Base-by-base conservation (phyloP, 2,329 filamentous ascomycete species). In the Cytospora paraplurivora region DNA sequence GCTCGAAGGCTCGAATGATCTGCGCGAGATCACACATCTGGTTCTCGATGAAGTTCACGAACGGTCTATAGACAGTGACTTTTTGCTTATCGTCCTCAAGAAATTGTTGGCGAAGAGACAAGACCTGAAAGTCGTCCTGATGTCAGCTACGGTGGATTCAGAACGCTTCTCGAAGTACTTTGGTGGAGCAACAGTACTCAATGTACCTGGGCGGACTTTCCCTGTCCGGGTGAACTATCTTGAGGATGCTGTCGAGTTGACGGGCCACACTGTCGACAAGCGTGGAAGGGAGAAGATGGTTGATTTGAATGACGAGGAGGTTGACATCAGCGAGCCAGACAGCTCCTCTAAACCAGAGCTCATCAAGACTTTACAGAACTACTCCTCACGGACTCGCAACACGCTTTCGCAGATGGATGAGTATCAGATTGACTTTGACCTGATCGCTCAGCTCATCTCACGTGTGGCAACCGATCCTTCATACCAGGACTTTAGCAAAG, bases 41-140 rank as follows among this genome's bases (percentile, higher is more conserved):
- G 88, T 99, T 53, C 87, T 99, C n/a, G 95, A 99, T 72, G 95
- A 99, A 76, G 94, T 98, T 2, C 95, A 99, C 72, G 95, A 99
- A 75, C 88, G 94, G 66, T 91, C 92, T 13, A 98, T 99, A 69
- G 95, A 99, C 73, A 97, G 93, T 62, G 95, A 99, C 74, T 97
- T 99, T 74, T 81, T 99, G 38, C 82, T 99, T 17, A 95, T 99
- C 69, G 91, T 98, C 1, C 83, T 99, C 57, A 92, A 92, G 72
- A 90, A 93, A 67, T 80, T 99, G 4, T 84, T 97, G 78, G 75
- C 84, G 35, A 85, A 85, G 68, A 85, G 94, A 60, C 89, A 88
- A 66, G 91, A 96, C 67, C 81, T 99, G 58, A 98, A 96, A 76
- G 90, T 99, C 21, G 84, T 99, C 44, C 83, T 99, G 55, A 99